phyloP scores from a whole-genome alignment of 805 yeast genomes.

The Ogataea corticis region DNA sequence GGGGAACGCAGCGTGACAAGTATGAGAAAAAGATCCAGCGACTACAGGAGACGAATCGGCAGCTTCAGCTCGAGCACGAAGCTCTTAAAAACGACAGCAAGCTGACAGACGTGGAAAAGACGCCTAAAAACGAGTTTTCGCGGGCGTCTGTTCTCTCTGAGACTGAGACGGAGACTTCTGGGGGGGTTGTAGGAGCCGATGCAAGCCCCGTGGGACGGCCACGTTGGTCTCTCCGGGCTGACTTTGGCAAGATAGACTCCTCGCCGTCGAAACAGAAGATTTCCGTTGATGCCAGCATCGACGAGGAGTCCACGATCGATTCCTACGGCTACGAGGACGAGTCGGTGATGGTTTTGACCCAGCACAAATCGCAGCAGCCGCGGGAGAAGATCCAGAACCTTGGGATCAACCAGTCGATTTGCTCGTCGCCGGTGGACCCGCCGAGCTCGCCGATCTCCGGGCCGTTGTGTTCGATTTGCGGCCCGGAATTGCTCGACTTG shows the following conservation, averaged over 20 bases:
- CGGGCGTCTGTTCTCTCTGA: slow-evolving; percentile 10
- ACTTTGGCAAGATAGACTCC: background rate
- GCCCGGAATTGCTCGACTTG: slow-evolving; percentile 22
- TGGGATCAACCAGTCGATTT: background rate
- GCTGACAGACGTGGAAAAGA: no score
- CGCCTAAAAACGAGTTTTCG: no score
- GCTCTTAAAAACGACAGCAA: no score
- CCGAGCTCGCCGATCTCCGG: slow-evolving; percentile 6
- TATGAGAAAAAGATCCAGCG: background rate
- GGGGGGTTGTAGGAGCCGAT: background rate
- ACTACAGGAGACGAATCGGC: no score
- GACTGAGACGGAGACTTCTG: slow-evolving; percentile 19
- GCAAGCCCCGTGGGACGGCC: background rate
- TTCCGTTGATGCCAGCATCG: background rate
- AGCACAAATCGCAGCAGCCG: slow-evolving; percentile 14
- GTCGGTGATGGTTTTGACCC: slow-evolving; percentile 9
- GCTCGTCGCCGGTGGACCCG: background rate
- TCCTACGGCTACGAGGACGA: slow-evolving; percentile 8
- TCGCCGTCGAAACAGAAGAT: slow-evolving; percentile 4
- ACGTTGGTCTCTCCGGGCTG: background rate
- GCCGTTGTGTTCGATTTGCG: background rate
- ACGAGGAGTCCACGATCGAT: slow-evolving; percentile 5
- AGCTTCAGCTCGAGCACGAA: no score
- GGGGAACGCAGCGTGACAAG: background rate
- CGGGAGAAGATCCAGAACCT: slow-evolving; percentile 12